phyloP scores from a whole-genome alignment of 2,329 filamentous ascomycete genomes.

The Alternaria burnsii region DNA sequence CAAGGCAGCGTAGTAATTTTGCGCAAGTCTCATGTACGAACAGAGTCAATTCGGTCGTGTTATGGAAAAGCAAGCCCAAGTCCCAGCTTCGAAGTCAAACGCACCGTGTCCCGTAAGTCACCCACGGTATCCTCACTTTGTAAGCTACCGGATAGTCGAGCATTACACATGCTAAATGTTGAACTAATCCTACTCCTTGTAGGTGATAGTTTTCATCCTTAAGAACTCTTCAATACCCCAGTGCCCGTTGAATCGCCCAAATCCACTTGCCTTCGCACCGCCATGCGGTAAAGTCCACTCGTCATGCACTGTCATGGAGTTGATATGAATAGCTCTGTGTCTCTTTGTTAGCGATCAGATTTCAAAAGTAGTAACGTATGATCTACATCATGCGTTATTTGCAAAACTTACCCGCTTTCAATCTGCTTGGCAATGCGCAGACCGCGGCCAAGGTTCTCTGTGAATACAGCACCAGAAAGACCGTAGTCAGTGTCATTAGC shows the following conservation, averaged over 20 bases:
- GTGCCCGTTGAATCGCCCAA: constrained; percentile 57
- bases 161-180: neutral
- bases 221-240: constrained; percentile 60
- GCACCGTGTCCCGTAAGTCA: neutral
- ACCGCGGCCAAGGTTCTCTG: constrained; percentile 65
- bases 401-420: constrained; percentile 63
- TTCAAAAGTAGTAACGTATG: neutral
- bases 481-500: constrained; percentile 88
- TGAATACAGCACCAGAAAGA: constrained; percentile 75
- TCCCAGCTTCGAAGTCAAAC: neutral
- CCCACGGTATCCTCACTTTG: neutral
- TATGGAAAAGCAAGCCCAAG: neutral
- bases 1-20: neutral
- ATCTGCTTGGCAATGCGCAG: constrained; percentile 56
- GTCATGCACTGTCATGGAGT: constrained; percentile 61
- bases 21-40: neutral
- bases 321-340: constrained; percentile 59
- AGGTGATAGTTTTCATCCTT: constrained; percentile 54
- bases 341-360: neutral
- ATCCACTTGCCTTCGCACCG: constrained; percentile 60
- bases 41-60: neutral
- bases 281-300: constrained; percentile 59
- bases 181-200: constrained; percentile 37
- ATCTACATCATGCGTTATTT: neutral
- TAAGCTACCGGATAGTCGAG: too few species aligned